Conservation (phyloP, 139 green algal species). For the Ostreobium quekettii region DNA sequence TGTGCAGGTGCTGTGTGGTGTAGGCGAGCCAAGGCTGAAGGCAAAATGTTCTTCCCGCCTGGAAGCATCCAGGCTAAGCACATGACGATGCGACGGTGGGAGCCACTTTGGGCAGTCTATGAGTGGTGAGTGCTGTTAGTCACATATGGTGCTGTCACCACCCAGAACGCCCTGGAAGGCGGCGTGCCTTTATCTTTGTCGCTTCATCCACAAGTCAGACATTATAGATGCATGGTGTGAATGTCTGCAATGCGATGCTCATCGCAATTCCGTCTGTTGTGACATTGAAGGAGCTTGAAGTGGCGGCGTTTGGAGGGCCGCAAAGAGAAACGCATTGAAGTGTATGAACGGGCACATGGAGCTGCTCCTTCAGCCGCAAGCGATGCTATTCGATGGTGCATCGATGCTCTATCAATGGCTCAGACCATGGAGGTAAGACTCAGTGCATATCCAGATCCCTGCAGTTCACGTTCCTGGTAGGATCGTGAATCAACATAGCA, state of each 20-base stretch:
- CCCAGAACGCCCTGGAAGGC: too few relatives aligned
- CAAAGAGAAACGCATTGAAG: background rate
- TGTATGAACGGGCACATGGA: too few relatives aligned
- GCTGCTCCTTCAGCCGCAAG: too few relatives aligned
- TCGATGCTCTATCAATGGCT: too few relatives aligned
- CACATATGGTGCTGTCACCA: background rate
- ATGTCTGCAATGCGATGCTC: background rate
- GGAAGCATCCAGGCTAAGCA: conserved; percentile 35
- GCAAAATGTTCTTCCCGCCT: conserved; percentile 14
- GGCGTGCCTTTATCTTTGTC: too few relatives aligned
- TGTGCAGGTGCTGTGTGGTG: background rate
- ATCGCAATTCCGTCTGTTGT: background rate
- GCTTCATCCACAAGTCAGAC: too few relatives aligned
- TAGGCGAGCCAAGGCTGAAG: conserved; percentile 5
- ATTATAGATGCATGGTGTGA: background rate
- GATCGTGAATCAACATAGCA: too few relatives aligned
- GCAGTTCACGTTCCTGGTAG: too few relatives aligned
- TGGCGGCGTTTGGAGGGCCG: conserved; percentile 3
- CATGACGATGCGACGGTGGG: conserved; percentile 54
- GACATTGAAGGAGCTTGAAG: conserved; percentile 13
- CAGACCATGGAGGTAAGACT: too few relatives aligned
- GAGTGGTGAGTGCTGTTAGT: conserved; percentile 10
- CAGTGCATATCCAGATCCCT: too few relatives aligned
- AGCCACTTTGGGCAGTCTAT: conserved; percentile 50
- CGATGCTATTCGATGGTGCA: too few relatives aligned